These are phyloP conservation scores for Clonostachys rhizophaga DNA, from an alignment of 2,329 filamentous ascomycete species.

Conservation along the genomic window DNA sequence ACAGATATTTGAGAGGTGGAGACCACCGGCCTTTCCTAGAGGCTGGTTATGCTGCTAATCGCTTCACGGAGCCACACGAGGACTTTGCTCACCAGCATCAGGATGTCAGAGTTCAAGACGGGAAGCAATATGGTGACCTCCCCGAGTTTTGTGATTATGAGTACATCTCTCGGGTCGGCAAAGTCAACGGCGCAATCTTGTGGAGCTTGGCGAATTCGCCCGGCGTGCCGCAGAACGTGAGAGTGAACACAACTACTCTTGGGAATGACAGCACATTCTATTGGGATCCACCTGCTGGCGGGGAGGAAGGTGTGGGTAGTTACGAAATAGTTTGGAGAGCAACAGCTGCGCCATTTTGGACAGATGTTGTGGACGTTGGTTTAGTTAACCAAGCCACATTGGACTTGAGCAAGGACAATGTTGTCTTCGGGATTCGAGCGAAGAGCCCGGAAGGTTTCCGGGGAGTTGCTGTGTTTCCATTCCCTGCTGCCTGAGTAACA, in stretches of 20 bases:
- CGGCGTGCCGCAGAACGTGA: slow-evolving; percentile 41
- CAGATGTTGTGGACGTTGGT: slow-evolving; percentile 41
- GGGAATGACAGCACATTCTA: slow-evolving; percentile 44
- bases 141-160: slow-evolving; percentile 53
- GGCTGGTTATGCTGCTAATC: slow-evolving; percentile 47
- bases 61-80: slow-evolving; percentile 55
- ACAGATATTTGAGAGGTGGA: slow-evolving; percentile 51
- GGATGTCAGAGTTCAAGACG: slow-evolving; percentile 40
- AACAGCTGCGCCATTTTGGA: slow-evolving; percentile 44
- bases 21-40: slow-evolving; percentile 51
- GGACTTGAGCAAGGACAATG: slow-evolving; percentile 50
- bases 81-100: slow-evolving; percentile 55
- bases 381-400: slow-evolving; percentile 37
- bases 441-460: slow-evolving; percentile 44
- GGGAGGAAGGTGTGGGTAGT: slow-evolving; percentile 22
- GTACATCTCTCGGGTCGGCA: slow-evolving; percentile 46
- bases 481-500: slow-evolving; percentile 1
- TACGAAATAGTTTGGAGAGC: slow-evolving; percentile 55
- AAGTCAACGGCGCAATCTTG: slow-evolving; percentile 48
- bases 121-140: slow-evolving; percentile 49
- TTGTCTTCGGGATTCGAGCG: slow-evolving; percentile 49
- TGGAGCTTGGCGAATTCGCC: slow-evolving; percentile 50
- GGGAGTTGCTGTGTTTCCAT: slow-evolving; percentile 36
- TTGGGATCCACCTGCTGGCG: slow-evolving; percentile 34
- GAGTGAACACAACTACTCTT: slow-evolving; percentile 35